Conservation (phyloP, 352 stramenopile species). For the Phytophthora melonis region DNA sequence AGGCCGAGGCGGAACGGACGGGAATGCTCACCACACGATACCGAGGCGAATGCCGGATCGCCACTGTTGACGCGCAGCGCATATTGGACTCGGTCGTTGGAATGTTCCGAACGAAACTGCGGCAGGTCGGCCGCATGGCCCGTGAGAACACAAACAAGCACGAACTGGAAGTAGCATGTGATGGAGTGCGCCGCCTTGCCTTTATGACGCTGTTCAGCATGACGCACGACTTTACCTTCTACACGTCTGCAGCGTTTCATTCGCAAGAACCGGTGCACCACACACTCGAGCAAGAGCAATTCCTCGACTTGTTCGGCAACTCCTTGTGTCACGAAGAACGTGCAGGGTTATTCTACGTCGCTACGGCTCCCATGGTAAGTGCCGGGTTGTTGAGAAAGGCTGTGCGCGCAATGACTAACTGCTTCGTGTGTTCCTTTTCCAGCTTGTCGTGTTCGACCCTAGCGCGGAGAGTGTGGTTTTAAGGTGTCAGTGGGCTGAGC, state of each 20-base stretch:
- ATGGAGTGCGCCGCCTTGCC: constrained; percentile 68
- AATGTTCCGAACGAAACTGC: constrained; percentile 58
- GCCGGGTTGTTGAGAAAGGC: neutral
- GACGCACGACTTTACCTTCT: constrained; percentile 62
- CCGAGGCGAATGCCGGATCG: constrained; percentile 62
- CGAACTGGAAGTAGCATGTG: constrained; percentile 52
- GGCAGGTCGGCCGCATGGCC: constrained; percentile 45
- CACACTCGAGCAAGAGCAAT: constrained; percentile 57
- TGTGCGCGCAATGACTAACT: neutral
- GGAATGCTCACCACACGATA: constrained; percentile 56
- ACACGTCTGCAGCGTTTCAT: constrained; percentile 59
- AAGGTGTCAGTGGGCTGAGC: constrained; percentile 63
- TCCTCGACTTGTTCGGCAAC: constrained; percentile 74
- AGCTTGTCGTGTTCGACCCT: constrained; percentile 76
- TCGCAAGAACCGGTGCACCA: constrained; percentile 52
- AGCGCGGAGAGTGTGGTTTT: constrained; percentile 61
- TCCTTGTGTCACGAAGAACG: constrained; percentile 77
- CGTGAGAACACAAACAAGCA: constrained; percentile 19
- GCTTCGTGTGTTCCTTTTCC: constrained; percentile 9
- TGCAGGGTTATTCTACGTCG: constrained; percentile 70
- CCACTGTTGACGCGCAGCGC: constrained; percentile 60
- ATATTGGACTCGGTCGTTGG: constrained; percentile 56
- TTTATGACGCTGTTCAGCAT: constrained; percentile 74
- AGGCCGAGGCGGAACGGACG: constrained; percentile 60
- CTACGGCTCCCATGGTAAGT: constrained; percentile 68